Evolutionary conservation across 169 alveolate species (phyloP).

Genomic region (Prorocentrum cordatum): DNA sequence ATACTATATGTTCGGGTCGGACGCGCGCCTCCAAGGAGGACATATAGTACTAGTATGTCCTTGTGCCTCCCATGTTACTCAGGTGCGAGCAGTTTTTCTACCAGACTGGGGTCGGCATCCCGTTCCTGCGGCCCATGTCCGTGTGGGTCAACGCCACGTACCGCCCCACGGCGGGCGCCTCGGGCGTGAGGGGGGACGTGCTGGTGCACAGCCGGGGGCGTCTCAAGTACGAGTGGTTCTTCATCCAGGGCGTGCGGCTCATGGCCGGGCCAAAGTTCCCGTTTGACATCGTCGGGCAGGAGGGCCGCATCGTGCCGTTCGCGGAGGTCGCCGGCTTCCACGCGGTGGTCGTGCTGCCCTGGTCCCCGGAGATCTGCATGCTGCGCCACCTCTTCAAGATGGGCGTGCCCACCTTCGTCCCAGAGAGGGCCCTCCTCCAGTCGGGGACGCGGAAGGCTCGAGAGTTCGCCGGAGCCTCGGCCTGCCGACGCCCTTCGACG

Average conservation of each 20-base stretch:
- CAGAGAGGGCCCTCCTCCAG: background rate
- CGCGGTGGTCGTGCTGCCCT: slow-evolving; percentile 23
- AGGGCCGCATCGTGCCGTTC: slow-evolving; percentile 35
- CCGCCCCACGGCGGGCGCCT: background rate
- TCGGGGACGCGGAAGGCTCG: too few relatives aligned
- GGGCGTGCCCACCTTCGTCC: slow-evolving; percentile 11
- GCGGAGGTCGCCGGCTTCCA: slow-evolving; percentile 2
- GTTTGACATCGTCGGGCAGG: background rate
- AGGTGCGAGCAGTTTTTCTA: slow-evolving; percentile 42
- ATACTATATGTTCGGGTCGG: too few relatives aligned
- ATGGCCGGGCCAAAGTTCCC: slow-evolving; percentile 25
- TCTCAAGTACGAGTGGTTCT: slow-evolving; percentile 6
- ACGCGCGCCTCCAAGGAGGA: too few relatives aligned
- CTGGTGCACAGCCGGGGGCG: slow-evolving; percentile 41
- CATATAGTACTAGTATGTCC: too few relatives aligned
- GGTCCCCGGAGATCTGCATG: slow-evolving; percentile 55
- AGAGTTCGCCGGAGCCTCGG: too few relatives aligned
- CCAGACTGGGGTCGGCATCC: slow-evolving; percentile 17
- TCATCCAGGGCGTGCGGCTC: background rate
- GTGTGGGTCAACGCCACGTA: slow-evolving; percentile 16
- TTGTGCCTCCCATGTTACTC: too few relatives aligned
- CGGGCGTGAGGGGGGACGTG: background rate
- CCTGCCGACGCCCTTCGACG: too few relatives aligned
- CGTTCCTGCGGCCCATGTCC: slow-evolving; percentile 42
- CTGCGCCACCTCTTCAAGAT: slow-evolving; percentile 44